Evolutionary conservation across 345 rosid genomes (phyloP).

Genomic region (Lepidium africanum): DNA sequence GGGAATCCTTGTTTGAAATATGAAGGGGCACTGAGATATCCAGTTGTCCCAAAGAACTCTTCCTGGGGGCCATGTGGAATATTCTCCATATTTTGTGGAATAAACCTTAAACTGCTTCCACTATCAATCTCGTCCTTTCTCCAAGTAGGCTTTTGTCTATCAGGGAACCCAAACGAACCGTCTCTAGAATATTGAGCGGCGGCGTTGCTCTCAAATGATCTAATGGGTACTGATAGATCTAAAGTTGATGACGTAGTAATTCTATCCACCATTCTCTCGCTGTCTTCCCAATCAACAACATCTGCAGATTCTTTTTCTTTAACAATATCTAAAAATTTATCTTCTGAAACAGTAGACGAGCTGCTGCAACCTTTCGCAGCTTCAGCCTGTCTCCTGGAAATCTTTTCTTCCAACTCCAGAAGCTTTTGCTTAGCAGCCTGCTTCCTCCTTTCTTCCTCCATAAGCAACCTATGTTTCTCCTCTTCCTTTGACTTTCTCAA

Average conservation of each 20-base stretch:
- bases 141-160: conserved; percentile 65
- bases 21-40: conserved; percentile 37
- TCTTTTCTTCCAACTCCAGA: conserved; percentile 85
- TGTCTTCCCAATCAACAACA: conserved; percentile 79
- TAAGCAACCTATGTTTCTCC: conserved; percentile 59
- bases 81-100: conserved; percentile 45
- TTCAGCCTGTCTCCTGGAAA: conserved; percentile 80
- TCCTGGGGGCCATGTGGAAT: conserved; percentile 48
- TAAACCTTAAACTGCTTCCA: conserved; percentile 45
- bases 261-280: conserved; percentile 89
- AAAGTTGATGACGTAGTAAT: conserved; percentile 66
- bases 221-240: conserved; percentile 51
- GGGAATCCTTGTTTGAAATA: conserved; percentile 48
- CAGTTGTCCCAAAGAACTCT: conserved; percentile 56
- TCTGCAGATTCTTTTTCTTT: conserved; percentile 50
- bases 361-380: conserved; percentile 36
- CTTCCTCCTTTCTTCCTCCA: conserved; percentile 98
- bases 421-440: conserved; percentile 95
- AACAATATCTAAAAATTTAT: conserved; percentile 32
- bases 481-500: conserved; percentile 86
- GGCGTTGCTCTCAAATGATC: conserved; percentile 47
- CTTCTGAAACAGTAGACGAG: conserved; percentile 45
- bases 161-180: conserved; percentile 44
- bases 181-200: conserved; percentile 48
- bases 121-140: conserved; percentile 65